phyloP scores from a whole-genome alignment of 257 asterid genomes.

The Primulina huaijiensis region DNA sequence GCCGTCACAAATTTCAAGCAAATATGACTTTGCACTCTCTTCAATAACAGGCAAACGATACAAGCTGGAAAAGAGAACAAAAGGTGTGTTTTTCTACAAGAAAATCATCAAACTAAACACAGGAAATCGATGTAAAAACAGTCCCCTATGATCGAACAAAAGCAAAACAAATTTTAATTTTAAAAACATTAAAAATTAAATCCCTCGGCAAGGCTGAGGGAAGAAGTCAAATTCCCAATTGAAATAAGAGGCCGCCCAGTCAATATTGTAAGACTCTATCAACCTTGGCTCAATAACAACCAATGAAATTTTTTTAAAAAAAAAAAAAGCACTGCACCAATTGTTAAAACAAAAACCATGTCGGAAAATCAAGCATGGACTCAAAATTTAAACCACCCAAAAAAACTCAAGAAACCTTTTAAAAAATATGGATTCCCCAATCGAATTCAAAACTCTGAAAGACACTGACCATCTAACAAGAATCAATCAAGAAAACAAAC shows the following conservation, averaged over 20 bases:
- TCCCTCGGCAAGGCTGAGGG: slow-evolving; percentile 12
- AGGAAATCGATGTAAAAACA: not conserved
- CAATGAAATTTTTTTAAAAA: not conserved
- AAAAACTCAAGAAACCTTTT: not conserved
- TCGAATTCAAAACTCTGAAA: not conserved
- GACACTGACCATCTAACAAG: not conserved
- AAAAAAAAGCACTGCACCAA: not conserved
- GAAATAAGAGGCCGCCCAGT: slow-evolving; percentile 8
- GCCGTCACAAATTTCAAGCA: not conserved
- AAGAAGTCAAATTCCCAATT: slow-evolving; percentile 17
- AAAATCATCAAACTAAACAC: not conserved
- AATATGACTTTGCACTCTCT: not conserved
- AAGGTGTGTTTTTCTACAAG: not conserved
- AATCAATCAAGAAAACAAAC: not conserved
- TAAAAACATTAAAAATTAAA: not conserved
- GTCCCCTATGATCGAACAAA: not conserved
- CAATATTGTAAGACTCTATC: slow-evolving; percentile 10
- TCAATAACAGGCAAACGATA: not conserved
- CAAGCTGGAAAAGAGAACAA: not conserved
- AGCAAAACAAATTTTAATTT: not conserved
- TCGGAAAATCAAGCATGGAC: slow-evolving; percentile 4
- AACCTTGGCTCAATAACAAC: not conserved
- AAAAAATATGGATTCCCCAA: slow-evolving; percentile 5
- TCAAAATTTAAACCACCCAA: not conserved
- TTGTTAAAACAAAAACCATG: not conserved